Base-by-base conservation (phyloP, 1,284 basidiomycete species). In the Serendipita sp. region DNA sequence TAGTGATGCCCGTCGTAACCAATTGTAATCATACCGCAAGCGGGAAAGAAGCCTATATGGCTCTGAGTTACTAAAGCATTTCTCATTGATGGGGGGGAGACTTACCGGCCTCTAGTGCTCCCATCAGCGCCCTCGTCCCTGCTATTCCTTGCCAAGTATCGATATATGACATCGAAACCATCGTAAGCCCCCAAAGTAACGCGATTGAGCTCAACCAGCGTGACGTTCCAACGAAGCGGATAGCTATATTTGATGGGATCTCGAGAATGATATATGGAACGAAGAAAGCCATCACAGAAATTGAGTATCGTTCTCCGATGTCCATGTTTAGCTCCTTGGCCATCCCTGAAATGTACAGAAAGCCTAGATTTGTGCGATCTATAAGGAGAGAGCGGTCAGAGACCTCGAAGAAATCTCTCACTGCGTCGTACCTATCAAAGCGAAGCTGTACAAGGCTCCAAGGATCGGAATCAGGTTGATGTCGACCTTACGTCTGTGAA, bases 251-350 rank as follows among this genome's bases (percentile, higher is more conserved):
- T n/a, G 30, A 17, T n/a, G 58, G 49, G 10, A 34, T 41, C 38
- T 63, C 62, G 26, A 64, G 61, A 4, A 67, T n/a, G 43, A 70
- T 71, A 65, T 74, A 75, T 3, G 71, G 70, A 1, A 65, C 61
- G 67, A 73, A 74, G 67, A 77, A 76, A 66, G 76, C 67, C 64
- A 75, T 71, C 65, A 74, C 65, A 42, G 68, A 68, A 64, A 73
- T 69, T 29, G 69, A 67, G 67, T 73, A 74, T 35, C 73, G 71
- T 35, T 72, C 69, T 4, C 72, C 74, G 15, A 72, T 61, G 15
- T 64, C 63, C 2, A 70, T 64, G 17, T 67, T 5, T 3, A 74
- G 66, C 15, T 67, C 69, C 3, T 13, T 50, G 29, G 66, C 60
- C 73, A 64, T 69, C 72, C 32, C 68, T 69, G 55, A 70, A 67